A percentile compares a stretch with the other conserved stretches of the same genome.
Conservation (phyloP, 345 rosid genomes). For the Corchorus capsularis region DNA sequence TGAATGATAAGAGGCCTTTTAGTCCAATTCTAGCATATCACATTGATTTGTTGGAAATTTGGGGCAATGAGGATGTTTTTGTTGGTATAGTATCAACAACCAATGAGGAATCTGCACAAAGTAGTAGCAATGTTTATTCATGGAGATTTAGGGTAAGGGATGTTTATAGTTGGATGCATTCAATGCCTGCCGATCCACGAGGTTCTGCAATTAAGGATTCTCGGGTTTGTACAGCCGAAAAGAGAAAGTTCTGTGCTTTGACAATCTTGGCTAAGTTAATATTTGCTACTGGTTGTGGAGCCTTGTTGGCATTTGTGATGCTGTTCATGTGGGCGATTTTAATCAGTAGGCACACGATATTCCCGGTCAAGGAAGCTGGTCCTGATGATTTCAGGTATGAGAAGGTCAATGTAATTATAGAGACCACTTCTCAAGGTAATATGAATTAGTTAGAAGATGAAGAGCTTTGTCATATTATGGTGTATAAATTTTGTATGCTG, state of each 20-base stretch:
- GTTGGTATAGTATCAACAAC: slow-evolving; percentile 41
- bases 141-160: slow-evolving; percentile 50
- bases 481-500: slow-evolving; percentile 21
- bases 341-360: slow-evolving; percentile 30
- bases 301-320: slow-evolving; percentile 40
- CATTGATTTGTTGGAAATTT: slow-evolving; percentile 42
- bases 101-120: slow-evolving; percentile 30
- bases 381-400: slow-evolving; percentile 45
- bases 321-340: slow-evolving; percentile 41
- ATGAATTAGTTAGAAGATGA: slow-evolving; percentile 25
- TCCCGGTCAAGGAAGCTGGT: slow-evolving; percentile 20
- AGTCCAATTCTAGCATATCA: slow-evolving; percentile 36
- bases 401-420: slow-evolving; percentile 39
- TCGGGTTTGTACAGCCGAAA: slow-evolving; percentile 18
- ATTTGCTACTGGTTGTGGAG: slow-evolving; percentile 46
- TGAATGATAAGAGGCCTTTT: slow-evolving; percentile 38
- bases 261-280: slow-evolving; percentile 48
- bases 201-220: slow-evolving; percentile 16
- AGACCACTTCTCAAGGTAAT: slow-evolving; percentile 22
- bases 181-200: slow-evolving; percentile 44
- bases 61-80: slow-evolving; percentile 42
- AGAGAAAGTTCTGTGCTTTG: slow-evolving; percentile 33
- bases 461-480: background rate
- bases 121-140: slow-evolving; percentile 35
- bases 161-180: slow-evolving; percentile 46